phyloP scores from a whole-genome alignment of 164 flowering plant genomes.

The Vitis amurensis region DNA sequence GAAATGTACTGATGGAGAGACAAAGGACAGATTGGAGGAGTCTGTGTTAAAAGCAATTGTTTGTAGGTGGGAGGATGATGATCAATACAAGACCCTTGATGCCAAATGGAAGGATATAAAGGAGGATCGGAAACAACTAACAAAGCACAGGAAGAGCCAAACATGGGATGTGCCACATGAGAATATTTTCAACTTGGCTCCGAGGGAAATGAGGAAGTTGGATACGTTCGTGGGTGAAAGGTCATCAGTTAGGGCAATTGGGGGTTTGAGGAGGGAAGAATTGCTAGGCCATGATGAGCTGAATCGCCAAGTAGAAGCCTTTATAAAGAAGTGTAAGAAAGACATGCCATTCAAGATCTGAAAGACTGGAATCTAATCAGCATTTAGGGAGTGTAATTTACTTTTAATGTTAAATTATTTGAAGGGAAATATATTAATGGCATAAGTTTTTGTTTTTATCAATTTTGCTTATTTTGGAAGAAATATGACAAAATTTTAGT shows the following conservation, averaged over 20 bases:
- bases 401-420: no score
- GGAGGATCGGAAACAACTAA: conserved; percentile 12
- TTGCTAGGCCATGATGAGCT: conserved; percentile 38
- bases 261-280: conserved; percentile 22
- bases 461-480: no score
- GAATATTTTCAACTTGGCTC: not conserved
- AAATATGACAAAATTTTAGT: no score
- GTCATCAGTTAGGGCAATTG: no score
- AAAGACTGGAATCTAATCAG: conserved; percentile 38
- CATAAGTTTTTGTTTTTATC: no score
- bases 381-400: conserved; percentile 14
- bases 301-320: conserved; percentile 36
- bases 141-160: conserved; percentile 28
- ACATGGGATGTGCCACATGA: conserved; percentile 23
- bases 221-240: conserved; percentile 18
- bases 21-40: no score
- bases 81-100: conserved; percentile 21
- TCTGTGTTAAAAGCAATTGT: not conserved
- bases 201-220: conserved; percentile 33
- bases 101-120: conserved; percentile 34
- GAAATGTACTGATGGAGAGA: no score
- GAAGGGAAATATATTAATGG: no score
- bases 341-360: conserved; percentile 28
- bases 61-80: not conserved
- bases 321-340: conserved; percentile 33